Evolutionary conservation across 139 green algal genomes (phyloP).

Genomic region (Bryopsis sp.): DNA sequence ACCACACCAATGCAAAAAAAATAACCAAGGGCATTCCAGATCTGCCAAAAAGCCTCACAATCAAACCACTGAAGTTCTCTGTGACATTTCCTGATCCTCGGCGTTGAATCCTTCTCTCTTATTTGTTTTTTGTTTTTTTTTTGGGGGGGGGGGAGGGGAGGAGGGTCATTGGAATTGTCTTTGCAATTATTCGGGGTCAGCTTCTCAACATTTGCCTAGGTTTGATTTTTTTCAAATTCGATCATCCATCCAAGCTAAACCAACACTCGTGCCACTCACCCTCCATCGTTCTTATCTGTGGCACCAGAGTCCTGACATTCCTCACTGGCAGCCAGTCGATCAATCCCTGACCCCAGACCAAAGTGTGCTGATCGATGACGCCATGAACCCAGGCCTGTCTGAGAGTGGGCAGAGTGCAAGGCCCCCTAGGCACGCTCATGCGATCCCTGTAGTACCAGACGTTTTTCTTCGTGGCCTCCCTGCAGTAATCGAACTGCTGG

Average conservation of each 20-base stretch:
- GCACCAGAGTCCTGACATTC: slow-evolving; percentile 80
- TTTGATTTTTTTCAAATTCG: neutral
- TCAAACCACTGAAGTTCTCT: neutral
- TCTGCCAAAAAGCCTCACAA: neutral
- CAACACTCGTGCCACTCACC: slow-evolving; percentile 31
- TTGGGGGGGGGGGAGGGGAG: too few relatives aligned
- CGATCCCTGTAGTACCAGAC: slow-evolving; percentile 75
- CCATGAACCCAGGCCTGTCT: slow-evolving; percentile 74
- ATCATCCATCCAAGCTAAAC: neutral
- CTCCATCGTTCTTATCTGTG: slow-evolving; percentile 78
- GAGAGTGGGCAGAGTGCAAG: slow-evolving; percentile 72
- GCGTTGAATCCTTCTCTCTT: too few relatives aligned
- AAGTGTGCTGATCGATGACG: slow-evolving; percentile 84
- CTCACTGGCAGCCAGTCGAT: slow-evolving; percentile 76
- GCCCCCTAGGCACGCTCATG: slow-evolving; percentile 61
- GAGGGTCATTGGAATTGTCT: too few relatives aligned
- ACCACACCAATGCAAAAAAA: too few relatives aligned
- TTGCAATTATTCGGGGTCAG: neutral
- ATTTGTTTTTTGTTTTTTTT: too few relatives aligned
- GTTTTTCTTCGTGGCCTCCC: slow-evolving; percentile 38
- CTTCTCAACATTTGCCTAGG: neutral
- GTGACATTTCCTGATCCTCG: neutral
- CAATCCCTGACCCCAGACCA: slow-evolving; percentile 86
- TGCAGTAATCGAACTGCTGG: slow-evolving; percentile 15
- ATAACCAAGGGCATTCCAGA: too few relatives aligned